Evolutionary conservation across 2,329 filamentous ascomycete genomes (phyloP), one percentile per base, ranked within the genome.

Genomic region (Calonectria pteridis): DNA sequence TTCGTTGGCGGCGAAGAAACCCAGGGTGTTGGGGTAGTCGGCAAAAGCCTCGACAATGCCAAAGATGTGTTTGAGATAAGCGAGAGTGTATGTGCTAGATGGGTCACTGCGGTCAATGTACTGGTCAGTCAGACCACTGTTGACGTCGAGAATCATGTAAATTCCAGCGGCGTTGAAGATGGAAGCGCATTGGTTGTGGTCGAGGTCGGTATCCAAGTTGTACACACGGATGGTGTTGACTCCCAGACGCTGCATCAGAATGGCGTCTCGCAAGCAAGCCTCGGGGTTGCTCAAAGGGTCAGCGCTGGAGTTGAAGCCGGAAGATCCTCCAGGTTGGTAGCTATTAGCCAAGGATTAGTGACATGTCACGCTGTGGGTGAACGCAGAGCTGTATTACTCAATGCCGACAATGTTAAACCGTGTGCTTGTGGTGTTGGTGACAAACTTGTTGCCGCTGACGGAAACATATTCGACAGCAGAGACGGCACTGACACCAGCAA

Each of bases 141-240:
- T 64, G 28, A 64, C 59, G 35, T 64, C 59, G 28, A 64, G 59
- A 18, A 64, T 64, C 59, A 64, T 64, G 59, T 64, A 64, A 31
- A 64, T 64, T 43, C 59, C 59, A n/a, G 59, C 59, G 4, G 59
- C 59, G 28, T 64, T 64, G 40, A 64, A 64, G 18, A 64, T 64
- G 6, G 59, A 64, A 9, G 29, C 59, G 40, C 59, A 64, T 18
- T 64, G 37, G 28, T 64, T 23, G 40, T 64, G 59, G 37, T 64
- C 40, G 26, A 64, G 59, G 26, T 49, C 40, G 37, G 40, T 28
- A 9, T 43, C 37, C 23, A 64, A 26, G 40, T 64, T 64, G 59
- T 64, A 64, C 29, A 64, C 59, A 4, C 59, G 59, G 37, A 64
- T 64, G 4, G 59, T 64, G 59, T 64, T 64, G 10, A 64, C 59